Percentiles rank a stretch among this genome's conserved stretches.
Evolutionary conservation across 192 early-diverging fungal genomes (phyloP).

Genomic region (Gorgonomyces haynaldii): DNA sequence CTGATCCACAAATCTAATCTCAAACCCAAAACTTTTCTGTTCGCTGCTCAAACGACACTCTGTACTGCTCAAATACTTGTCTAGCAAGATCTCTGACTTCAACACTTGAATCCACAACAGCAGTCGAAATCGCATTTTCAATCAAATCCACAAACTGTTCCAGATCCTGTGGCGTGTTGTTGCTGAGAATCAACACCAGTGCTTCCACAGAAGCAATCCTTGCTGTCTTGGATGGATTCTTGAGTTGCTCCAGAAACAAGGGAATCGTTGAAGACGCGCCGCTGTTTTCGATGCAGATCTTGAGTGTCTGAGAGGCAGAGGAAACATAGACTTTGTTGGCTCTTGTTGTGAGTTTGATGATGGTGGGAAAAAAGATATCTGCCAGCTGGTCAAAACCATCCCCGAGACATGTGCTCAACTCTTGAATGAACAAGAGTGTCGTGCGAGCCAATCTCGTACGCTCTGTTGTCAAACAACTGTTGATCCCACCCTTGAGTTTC

Average conservation of each 20-base stretch:
- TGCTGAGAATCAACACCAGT: background rate
- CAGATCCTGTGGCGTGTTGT: background rate
- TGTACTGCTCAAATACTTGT: slow-evolving; percentile 5
- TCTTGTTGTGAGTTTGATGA: slow-evolving; percentile 6
- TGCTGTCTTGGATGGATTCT: slow-evolving; percentile 3
- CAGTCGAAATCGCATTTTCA: background rate
- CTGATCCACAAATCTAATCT: background rate
- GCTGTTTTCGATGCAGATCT: background rate
- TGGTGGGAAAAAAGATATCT: slow-evolving; percentile 2
- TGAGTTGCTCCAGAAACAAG: background rate
- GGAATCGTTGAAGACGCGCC: background rate
- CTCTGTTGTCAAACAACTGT: background rate
- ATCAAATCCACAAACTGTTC: background rate
- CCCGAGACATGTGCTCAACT: background rate
- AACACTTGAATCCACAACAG: background rate
- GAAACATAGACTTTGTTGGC: slow-evolving; percentile 12
- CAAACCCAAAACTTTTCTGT: too few species aligned
- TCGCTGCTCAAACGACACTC: background rate
- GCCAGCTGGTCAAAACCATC: background rate
- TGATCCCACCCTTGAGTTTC: slow-evolving; percentile 2
- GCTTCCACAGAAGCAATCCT: background rate
- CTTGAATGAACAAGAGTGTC: background rate
- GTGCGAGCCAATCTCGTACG: slow-evolving; percentile 5
- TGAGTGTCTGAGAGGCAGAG: slow-evolving; percentile 5
- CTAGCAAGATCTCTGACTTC: slow-evolving; percentile 4